Percentiles rank a stretch among this genome's conserved stretches.
These are phyloP conservation scores for Neofusicoccum ribis DNA, from an alignment of 2,329 filamentous ascomycete genomes.

Conservation along the genomic window DNA sequence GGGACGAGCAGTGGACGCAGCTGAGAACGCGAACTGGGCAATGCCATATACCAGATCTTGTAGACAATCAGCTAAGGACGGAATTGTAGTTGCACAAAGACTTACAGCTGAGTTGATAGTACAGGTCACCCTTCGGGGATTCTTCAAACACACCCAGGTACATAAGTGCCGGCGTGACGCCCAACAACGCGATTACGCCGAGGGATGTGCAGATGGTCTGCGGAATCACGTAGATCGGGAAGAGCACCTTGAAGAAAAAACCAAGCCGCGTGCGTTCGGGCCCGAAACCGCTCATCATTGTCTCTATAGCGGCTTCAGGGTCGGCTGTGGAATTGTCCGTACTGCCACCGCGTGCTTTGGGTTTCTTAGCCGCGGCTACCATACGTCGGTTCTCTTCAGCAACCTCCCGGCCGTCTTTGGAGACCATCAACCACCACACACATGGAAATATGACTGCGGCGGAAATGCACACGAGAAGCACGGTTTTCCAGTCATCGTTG, in stretches of 20 bases:
- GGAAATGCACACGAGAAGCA: conserved; percentile 2
- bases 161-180: not conserved
- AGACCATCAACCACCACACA: not conserved
- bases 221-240: not conserved
- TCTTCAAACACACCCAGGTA: not conserved
- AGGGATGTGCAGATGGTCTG: not conserved
- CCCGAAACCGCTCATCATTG: not conserved
- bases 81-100: not conserved
- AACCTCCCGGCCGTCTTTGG: not conserved
- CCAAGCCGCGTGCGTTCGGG: not conserved
- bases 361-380: not conserved
- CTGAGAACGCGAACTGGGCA: not conserved
- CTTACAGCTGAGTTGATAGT: not conserved
- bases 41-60: not conserved
- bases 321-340: not conserved
- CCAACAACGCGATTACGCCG: not conserved
- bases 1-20: not conserved
- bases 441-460: not conserved
- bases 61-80: not conserved
- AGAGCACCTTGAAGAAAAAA: not conserved
- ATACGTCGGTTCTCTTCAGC: not conserved
- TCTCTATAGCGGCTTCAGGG: not conserved
- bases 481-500: not conserved
- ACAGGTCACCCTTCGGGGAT: not conserved
- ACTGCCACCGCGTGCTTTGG: not conserved